phyloP scores from a whole-genome alignment of 2,329 filamentous ascomycete species.

The Xylaria sp. region DNA sequence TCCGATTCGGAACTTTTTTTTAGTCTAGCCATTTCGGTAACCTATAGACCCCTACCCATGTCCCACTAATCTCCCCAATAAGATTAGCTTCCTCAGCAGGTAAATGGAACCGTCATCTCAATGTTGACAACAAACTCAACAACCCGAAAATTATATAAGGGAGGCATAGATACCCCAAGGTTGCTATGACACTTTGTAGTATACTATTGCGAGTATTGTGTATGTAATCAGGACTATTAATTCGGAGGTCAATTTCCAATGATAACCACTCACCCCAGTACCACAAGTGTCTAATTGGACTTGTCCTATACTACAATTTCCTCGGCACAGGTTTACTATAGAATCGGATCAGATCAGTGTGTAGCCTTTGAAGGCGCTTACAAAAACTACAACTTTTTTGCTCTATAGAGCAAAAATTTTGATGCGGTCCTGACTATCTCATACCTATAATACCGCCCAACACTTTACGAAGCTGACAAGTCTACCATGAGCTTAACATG shows the following conservation, averaged over 20 bases:
- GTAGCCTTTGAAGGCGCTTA: not conserved
- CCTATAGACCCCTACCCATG: not conserved
- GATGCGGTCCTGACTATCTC: too few relatives aligned
- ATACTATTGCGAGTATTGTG: too few relatives aligned
- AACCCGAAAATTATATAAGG: too few relatives aligned
- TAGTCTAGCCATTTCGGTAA: not conserved
- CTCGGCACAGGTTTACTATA: not conserved
- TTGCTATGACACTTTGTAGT: too few relatives aligned
- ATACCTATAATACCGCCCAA: not conserved
- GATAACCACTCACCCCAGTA: too few relatives aligned
- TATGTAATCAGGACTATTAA: too few relatives aligned
- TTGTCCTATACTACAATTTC: not conserved
- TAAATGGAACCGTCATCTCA: too few relatives aligned
- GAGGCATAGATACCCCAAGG: too few relatives aligned
- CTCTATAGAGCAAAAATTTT: too few relatives aligned
- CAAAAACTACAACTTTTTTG: too few relatives aligned
- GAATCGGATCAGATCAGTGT: not conserved
- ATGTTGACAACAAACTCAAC: too few relatives aligned
- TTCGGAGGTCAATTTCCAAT: too few relatives aligned
- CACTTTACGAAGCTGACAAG: constrained; percentile 19
- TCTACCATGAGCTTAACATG: constrained; percentile 72
- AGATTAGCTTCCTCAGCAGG: not conserved
- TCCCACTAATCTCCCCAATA: not conserved
- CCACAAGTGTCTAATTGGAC: not conserved
- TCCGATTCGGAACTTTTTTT: constrained; percentile 14